Base-by-base conservation (phyloP, 148 eudicot genomes). In the Limonium bicolor region DNA sequence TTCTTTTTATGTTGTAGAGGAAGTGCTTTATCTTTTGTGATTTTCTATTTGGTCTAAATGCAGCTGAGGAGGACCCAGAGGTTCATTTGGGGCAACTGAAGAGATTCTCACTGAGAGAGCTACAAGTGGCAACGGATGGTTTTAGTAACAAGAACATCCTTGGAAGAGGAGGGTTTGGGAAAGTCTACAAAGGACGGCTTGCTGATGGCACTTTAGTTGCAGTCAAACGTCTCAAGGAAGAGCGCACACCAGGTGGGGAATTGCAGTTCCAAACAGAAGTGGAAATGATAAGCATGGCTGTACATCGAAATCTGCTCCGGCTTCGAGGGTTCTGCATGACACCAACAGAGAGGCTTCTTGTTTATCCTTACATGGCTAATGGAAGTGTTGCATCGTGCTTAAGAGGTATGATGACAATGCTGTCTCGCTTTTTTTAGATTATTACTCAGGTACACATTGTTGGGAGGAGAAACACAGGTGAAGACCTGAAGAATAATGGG, bases 221-320 rank as follows among this genome's bases (percentile, higher is more conserved):
- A 30, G 94, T 87, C 7, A 87, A 87, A 56, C 70, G 96, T 25
- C 62, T 87, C 0, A 87, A 87, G 66, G 94, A 87, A 67, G 96
- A 87, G 61, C 90, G 96, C 4, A 87, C 96, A 20, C 96, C 94
- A 27, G 96, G 94, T 22, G 96, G 96, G 12, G 96, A 87, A 67
- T 62, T 87, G 44, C 96, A 87, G 35, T 87, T 87, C 61, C 96
- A 87, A 61, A 87, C 96, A 4, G 96, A 87, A 63, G 96, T 87
- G 10, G 96, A 87, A 67, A 87, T 87, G 96, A 87, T 87, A 35
- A 87, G 96, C 53, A 83, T 83, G 94, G 96, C 94, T 42, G 96
- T 87, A 35, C 96, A 87, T 59, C 81, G 94, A 41, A 87, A 87
- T 68, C 74, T 87, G 38, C 94, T 87, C 37, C 66, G 96, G 11